Evolutionary conservation across 1,284 basidiomycete species (phyloP), one percentile per base, ranked within the genome.

Genomic region (Ganoderma lucidum): DNA sequence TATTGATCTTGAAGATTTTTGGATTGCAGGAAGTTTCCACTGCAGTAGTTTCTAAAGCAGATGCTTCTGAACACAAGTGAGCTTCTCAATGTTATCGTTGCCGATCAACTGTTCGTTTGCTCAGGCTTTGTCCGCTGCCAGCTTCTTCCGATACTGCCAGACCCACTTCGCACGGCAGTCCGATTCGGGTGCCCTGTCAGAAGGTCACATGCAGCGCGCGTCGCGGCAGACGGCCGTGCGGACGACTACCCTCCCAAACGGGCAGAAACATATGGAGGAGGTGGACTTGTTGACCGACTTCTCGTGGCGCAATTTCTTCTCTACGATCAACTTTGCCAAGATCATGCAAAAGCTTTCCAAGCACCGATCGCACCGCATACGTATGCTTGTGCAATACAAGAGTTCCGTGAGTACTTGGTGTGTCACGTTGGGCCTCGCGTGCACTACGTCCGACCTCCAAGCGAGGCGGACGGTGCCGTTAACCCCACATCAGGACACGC

Each of bases 271-370:
- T 35, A 91, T 94, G 65, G 95, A 96, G 75, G 96, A 98, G 74
- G 84, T 98, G 37, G 96, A 98, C 77, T 85, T 98, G 77, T 86
- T 99, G 66, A 93, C 92, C 23, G 96, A 98, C 62, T 99, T 95
- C 80, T 98, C 96, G 5, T 99, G 97, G 96, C 86, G 98, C 66
- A 99, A 99, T 82, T 98, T 99, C 81, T 99, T 99, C 82, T 90
- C 96, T 10, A 92, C 93, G n/a, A 97, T 99, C 83, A 99, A 99
- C 80, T 98, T 99, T 79, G 95, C 97, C 35, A 96, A 96, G 79
- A 95, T 99, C 73, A 92, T 99, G 88, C 98, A 99, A 80, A 99
- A 99, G 82, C 81, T 99, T 72, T 97, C 96, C 1, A 99, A 99
- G 82, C 91, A 94, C 74, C 92, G 96, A 55, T 95, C 95, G 9